Percentiles rank a stretch among this genome's conserved stretches.
These are phyloP conservation scores for Schwanniomyces occidentalis DNA, from an alignment of 805 yeast genomes.

Conservation along the genomic window DNA sequence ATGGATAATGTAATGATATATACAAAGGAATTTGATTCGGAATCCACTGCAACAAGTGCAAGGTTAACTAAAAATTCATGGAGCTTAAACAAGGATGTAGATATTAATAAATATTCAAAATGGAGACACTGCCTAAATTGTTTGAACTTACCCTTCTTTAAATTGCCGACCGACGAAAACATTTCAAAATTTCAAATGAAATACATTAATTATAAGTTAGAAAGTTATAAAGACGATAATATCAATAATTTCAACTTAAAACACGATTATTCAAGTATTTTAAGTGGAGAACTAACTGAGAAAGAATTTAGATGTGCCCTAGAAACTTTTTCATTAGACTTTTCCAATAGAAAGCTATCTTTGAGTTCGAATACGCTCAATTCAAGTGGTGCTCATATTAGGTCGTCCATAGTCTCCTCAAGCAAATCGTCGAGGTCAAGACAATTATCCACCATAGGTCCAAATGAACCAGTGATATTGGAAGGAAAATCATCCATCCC, in stretches of 20 bases:
- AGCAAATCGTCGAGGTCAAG: no score
- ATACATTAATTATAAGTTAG: constrained; percentile 14
- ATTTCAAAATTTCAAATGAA: constrained; percentile 20
- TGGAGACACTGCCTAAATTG: constrained; percentile 43
- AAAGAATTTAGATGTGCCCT: constrained; percentile 29
- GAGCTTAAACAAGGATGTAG: constrained; percentile 29
- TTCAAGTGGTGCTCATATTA: not conserved
- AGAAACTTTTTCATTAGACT: constrained; percentile 30
- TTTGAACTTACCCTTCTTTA: constrained; percentile 45
- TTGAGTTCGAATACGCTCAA: not conserved
- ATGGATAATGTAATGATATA: constrained; percentile 21
- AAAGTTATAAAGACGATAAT: constrained; percentile 5
- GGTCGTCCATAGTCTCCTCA: no score
- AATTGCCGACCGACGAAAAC: constrained; percentile 41
- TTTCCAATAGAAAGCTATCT: constrained; percentile 11
- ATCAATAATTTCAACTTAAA: constrained; percentile 3
- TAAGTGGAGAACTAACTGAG: constrained; percentile 29
- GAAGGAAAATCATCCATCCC: no score
- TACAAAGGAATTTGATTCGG: constrained; percentile 1
- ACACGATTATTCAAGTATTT: constrained; percentile 40
- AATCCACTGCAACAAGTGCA: constrained; percentile 26
- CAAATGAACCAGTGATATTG: no score
- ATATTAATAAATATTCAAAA: constrained; percentile 25
- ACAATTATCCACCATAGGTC: no score
- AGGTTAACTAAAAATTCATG: constrained; percentile 25